Conservation (phyloP, 495 filamentous ascomycete species). For the Hyaloscypha hepaticicola region DNA sequence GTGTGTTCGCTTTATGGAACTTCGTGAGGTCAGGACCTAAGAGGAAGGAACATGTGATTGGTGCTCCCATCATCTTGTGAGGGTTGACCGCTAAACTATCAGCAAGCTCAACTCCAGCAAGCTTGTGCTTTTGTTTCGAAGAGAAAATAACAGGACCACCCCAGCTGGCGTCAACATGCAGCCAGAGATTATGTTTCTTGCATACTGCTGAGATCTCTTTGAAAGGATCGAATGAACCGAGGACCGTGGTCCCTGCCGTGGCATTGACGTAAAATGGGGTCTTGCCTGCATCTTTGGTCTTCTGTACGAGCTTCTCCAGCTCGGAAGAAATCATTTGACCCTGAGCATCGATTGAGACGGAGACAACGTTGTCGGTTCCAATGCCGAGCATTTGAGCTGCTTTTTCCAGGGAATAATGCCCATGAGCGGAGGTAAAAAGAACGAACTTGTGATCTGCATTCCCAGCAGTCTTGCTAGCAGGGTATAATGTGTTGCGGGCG, state of each 20-base stretch:
- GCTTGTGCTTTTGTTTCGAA: constrained; percentile 55
- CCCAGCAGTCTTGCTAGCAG: constrained; percentile 69
- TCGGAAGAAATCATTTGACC: constrained; percentile 70
- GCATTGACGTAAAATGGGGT: constrained; percentile 95
- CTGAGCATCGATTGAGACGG: constrained; percentile 67
- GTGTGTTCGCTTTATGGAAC: constrained; percentile 79
- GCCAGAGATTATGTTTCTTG: constrained; percentile 69
- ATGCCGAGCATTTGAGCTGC: constrained; percentile 84
- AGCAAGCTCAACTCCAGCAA: constrained; percentile 69
- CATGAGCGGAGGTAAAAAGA: constrained; percentile 85
- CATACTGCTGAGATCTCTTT: constrained; percentile 69
- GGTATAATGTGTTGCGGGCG: constrained; percentile 83
- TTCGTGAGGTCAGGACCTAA: constrained; percentile 69
- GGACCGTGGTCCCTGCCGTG: constrained; percentile 90
- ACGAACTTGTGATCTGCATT: constrained; percentile 64
- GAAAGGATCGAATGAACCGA: constrained; percentile 88
- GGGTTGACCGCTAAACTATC: constrained; percentile 85
- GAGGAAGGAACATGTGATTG: constrained; percentile 87
- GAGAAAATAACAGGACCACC: constrained; percentile 85
- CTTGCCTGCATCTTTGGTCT: constrained; percentile 58
- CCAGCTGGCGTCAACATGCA: constrained; percentile 91
- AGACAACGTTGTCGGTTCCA: constrained; percentile 67
- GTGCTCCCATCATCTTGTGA: constrained; percentile 95
- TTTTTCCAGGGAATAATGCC: constrained; percentile 94
- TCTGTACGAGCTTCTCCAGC: constrained; percentile 58